A percentile compares a stretch with the other conserved stretches of the same genome.
These are phyloP conservation scores for Hysterium pulicare DNA, from an alignment of 2,329 filamentous ascomycete species.

Conservation along the genomic window DNA sequence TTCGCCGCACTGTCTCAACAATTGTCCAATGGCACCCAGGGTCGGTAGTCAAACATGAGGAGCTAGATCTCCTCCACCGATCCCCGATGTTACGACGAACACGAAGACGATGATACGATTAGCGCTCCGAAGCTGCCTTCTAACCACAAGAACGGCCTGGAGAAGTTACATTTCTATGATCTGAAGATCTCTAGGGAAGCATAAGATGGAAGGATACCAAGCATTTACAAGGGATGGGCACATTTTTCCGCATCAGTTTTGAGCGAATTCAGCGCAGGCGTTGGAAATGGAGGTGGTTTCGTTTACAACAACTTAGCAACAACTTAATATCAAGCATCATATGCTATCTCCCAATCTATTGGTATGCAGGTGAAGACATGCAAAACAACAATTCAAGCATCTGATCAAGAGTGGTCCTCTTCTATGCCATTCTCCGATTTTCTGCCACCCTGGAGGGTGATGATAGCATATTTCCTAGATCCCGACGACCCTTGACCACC, in stretches of 20 bases:
- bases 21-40: conserved; percentile 11
- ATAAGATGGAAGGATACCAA: conserved; percentile 3
- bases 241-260: conserved; percentile 1
- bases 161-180: too few species aligned
- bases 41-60: conserved; percentile 15
- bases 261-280: conserved; percentile 6
- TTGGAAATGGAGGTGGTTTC: conserved; percentile 4
- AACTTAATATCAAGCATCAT: too few species aligned
- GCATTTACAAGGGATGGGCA: conserved; percentile 7
- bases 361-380: too few species aligned
- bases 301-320: too few species aligned
- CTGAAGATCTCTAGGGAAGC: conserved; percentile 1
- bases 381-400: too few species aligned
- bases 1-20: conserved; percentile 38
- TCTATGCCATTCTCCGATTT: too few species aligned
- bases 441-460: too few species aligned
- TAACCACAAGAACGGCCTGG: too few species aligned
- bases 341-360: too few species aligned
- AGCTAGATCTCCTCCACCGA: neutral
- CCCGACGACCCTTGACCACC: too few species aligned
- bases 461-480: too few species aligned
- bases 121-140: neutral
- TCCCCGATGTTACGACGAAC: neutral
- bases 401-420: too few species aligned
- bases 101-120: neutral